A percentile compares a stretch with the other conserved stretches of the same genome.
Evolutionary conservation across 352 stramenopile species (phyloP).

Genomic region (Phytophthora podocarpi): DNA sequence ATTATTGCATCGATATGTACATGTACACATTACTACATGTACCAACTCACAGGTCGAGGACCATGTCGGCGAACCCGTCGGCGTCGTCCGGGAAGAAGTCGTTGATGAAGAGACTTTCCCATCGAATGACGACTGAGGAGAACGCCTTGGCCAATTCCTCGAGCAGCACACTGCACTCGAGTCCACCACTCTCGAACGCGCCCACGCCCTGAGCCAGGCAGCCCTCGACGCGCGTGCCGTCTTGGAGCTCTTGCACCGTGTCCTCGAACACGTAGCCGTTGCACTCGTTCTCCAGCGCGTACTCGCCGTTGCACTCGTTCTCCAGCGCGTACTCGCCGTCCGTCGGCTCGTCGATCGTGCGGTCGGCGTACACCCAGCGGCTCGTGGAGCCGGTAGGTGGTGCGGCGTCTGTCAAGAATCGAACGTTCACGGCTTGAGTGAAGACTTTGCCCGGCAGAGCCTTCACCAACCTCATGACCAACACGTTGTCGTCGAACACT

Average conservation of each 20-base stretch:
- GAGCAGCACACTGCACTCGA: slow-evolving; percentile 50
- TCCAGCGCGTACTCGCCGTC: slow-evolving; percentile 48
- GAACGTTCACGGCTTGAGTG: slow-evolving; percentile 51
- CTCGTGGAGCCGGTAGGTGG: slow-evolving; percentile 43
- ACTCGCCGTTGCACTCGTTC: slow-evolving; percentile 64
- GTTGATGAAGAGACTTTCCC: slow-evolving; percentile 76
- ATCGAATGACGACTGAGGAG: slow-evolving; percentile 70
- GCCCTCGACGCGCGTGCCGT: slow-evolving; percentile 48
- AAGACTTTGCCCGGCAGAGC: slow-evolving; percentile 52
- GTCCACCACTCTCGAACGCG: slow-evolving; percentile 56
- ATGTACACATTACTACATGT: slow-evolving; percentile 1
- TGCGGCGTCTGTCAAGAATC: slow-evolving; percentile 50
- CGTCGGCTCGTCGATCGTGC: slow-evolving; percentile 53
- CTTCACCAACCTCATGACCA: slow-evolving; percentile 63
- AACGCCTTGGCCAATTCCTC: slow-evolving; percentile 66
- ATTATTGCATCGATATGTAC: slow-evolving; percentile 8
- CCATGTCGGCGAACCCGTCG: slow-evolving; percentile 45
- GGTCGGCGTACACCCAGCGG: slow-evolving; percentile 56
- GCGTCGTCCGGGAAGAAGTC: slow-evolving; percentile 57
- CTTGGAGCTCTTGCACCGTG: slow-evolving; percentile 33
- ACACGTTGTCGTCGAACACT: slow-evolving; percentile 52
- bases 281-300: slow-evolving; percentile 64
- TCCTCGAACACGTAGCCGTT: slow-evolving; percentile 76
- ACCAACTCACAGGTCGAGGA: slow-evolving; percentile 37
- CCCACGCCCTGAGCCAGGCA: slow-evolving; percentile 61